phyloP scores from a whole-genome alignment of 495 filamentous ascomycete species.

The Pseudoneurospora amorphoporcata region DNA sequence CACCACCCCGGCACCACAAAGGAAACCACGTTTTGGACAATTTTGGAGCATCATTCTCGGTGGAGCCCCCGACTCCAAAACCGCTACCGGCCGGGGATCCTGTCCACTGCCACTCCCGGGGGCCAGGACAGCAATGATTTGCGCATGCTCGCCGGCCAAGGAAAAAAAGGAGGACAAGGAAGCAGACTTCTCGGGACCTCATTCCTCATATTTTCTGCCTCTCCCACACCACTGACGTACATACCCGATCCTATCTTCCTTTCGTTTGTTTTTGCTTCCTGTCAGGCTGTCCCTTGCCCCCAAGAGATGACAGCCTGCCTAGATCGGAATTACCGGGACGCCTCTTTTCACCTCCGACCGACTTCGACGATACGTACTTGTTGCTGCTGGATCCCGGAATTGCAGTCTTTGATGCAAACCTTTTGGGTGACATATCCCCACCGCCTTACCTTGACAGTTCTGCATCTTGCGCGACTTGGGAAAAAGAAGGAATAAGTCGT shows the following conservation, averaged over 20 bases:
- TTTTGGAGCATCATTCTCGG: neutral
- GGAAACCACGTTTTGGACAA: neutral
- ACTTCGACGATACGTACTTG: neutral
- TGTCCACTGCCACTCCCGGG: neutral
- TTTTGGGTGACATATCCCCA: neutral
- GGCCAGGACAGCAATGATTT: neutral
- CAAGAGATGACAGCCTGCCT: constrained; percentile 13
- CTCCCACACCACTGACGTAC: neutral
- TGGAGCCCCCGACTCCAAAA: neutral
- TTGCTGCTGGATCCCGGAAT: constrained; percentile 16
- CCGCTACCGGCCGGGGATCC: neutral
- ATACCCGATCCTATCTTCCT: neutral
- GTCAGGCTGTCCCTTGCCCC: constrained; percentile 3
- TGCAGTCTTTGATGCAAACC: constrained; percentile 1
- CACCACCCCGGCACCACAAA: neutral
- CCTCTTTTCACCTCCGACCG: neutral
- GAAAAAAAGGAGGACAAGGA: neutral
- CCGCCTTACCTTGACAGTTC: neutral
- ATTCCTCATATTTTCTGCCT: neutral
- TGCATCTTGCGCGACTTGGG: neutral
- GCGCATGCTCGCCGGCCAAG: neutral
- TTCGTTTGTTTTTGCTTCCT: constrained; percentile 3
- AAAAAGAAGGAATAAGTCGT: no score
- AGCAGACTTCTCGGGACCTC: neutral
- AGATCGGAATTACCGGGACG: constrained; percentile 6